Base-by-base conservation (phyloP, 768 basidiomycete genomes). In the Macrolepiota fuliginosa region DNA sequence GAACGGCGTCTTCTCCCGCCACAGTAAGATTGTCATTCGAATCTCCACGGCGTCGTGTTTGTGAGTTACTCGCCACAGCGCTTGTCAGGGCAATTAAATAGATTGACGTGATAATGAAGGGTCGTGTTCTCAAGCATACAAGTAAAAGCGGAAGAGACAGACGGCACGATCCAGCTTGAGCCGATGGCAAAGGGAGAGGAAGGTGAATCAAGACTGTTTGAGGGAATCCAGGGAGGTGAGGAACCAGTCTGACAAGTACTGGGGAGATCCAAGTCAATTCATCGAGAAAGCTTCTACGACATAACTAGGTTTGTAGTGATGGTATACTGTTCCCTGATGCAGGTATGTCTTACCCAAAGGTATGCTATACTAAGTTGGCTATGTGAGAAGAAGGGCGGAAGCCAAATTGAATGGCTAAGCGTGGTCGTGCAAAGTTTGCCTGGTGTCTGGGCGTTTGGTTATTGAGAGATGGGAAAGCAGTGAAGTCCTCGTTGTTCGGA, bases 401-500 rank as follows among this genome's bases (percentile, higher is more conserved):
- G 19, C n/a, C 15, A 12, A 5, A 15, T 39, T 13, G 22, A 49
- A n/a, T 13, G 12, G 13, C 11, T 39, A 39, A 54, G 37, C 53
- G 53, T 24, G 53, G n/a, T 54, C 53, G 22, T n/a, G 11, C 11
- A 45, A 19, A 19, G 37, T 54, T 39, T 24, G 10, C 36, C 22
- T 37, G 36, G 7, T 15, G 15, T 35, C 1, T 32, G 29, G 39
- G 11, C 35, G 17, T n/a, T 36, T 32, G 29, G 10, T n/a, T n/a
- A 7, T n/a, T 54, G 52, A 25, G 36, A 49, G 19, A 50, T 50
- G 49, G 22, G 57, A 58, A 39, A 50, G 42, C 19, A 37, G 35
- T 36, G 36, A 50, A 49, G 57, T 51, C 56, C 45, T 57, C 32
- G 46, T 35, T 57, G 45, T 27, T 29, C 49, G 57, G 57, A 58